Evolutionary conservation across 805 yeast genomes (phyloP).

Genomic region (Tetrapisispora fleetii): DNA sequence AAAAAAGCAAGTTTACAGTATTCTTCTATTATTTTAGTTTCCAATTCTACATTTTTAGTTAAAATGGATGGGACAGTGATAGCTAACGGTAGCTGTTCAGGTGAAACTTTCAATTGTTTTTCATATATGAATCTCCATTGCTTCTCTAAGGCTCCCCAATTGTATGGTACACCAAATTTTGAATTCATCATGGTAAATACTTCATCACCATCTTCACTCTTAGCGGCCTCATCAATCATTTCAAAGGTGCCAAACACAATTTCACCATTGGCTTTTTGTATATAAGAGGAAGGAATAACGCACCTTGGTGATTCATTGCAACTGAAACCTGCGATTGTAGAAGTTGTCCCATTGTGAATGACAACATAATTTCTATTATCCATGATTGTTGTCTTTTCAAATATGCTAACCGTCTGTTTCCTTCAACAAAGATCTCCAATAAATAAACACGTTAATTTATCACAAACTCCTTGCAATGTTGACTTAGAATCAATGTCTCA

Average conservation of each 20-base stretch:
- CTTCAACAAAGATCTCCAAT: neutral
- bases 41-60: constrained; percentile 12
- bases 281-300: constrained; percentile 48
- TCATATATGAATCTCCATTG: constrained; percentile 61
- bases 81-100: constrained; percentile 57
- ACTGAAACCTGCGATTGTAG: constrained; percentile 64
- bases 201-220: constrained; percentile 11
- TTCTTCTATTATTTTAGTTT: constrained; percentile 39
- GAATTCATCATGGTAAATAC: constrained; percentile 45
- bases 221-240: constrained; percentile 17
- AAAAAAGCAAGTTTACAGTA: constrained; percentile 70
- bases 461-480: too few relatives aligned
- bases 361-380: constrained; percentile 44
- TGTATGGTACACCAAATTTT: constrained; percentile 50
- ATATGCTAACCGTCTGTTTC: neutral
- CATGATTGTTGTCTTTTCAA: neutral
- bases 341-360: constrained; percentile 56
- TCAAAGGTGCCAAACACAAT: constrained; percentile 22
- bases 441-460: too few relatives aligned
- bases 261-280: constrained; percentile 25
- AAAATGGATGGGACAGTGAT: constrained; percentile 30
- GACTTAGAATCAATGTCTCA: neutral
- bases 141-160: constrained; percentile 59
- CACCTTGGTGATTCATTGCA: constrained; percentile 49
- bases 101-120: constrained; percentile 38